Conservation (phyloP, 116 monocot genomes). For the Cymodocea nodosa region DNA sequence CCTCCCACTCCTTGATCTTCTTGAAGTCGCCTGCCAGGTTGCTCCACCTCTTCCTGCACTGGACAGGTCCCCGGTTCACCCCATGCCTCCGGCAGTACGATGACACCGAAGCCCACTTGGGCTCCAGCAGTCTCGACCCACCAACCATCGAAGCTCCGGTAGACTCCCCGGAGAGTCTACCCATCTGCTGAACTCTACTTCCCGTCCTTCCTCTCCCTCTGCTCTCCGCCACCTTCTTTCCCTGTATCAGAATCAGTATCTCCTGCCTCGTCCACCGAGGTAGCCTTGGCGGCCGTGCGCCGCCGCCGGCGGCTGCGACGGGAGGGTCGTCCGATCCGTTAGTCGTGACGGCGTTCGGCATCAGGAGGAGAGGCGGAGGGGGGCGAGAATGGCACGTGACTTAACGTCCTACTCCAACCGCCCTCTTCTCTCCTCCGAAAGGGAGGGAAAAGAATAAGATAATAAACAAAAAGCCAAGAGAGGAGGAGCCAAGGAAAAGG, state of each 20-base stretch:
- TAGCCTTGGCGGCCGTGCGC: constrained; percentile 35
- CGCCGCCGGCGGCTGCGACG: background rate
- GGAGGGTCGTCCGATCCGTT: constrained; percentile 14
- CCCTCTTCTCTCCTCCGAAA: background rate
- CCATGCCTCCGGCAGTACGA: constrained; percentile 73
- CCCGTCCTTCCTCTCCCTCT: constrained; percentile 21
- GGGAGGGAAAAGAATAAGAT: background rate
- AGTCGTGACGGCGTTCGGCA: constrained; percentile 22
- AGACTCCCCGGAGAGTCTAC: background rate
- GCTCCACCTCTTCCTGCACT: constrained; percentile 99
- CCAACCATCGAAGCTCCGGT: constrained; percentile 2
- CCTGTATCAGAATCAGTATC: constrained; percentile 88
- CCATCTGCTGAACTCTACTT: constrained; percentile 7
- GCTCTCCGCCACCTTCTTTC: constrained; percentile 76
- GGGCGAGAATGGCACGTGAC: constrained; percentile 12
- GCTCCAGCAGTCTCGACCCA: constrained; percentile 28
- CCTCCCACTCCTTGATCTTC: constrained; percentile 97
- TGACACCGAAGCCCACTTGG: constrained; percentile 97
- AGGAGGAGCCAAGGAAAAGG: too few species aligned
- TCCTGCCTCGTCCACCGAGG: constrained; percentile 99
- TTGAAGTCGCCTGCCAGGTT: constrained; percentile 89
- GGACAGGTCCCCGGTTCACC: constrained; percentile 78
- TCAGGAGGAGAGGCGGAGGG: background rate
- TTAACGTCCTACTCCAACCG: background rate
- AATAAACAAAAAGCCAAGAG: background rate